Percentiles rank a stretch among this genome's conserved stretches.
Evolutionary conservation across 805 yeast species (phyloP).

Genomic region (Cyberlindnera xishuangbannaensis): DNA sequence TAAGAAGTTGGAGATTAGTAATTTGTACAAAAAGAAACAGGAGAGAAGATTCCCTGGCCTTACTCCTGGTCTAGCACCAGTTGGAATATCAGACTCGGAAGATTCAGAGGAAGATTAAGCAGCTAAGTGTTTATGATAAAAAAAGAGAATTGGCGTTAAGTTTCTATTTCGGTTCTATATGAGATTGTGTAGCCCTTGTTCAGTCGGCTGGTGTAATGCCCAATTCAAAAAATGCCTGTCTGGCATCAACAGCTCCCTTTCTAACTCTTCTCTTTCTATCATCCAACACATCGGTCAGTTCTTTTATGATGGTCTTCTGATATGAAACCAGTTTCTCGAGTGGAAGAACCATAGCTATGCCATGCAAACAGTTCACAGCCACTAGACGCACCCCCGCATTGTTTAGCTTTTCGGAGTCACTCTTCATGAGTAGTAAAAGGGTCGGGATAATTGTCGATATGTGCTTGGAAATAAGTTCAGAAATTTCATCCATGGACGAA

Average conservation of each 20-base stretch:
- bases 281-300: slow-evolving; percentile 51
- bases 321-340: slow-evolving; percentile 43
- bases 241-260: slow-evolving; percentile 67
- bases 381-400: slow-evolving; percentile 47
- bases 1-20: slow-evolving; percentile 24
- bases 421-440: slow-evolving; percentile 32
- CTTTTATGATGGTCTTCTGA: slow-evolving; percentile 36
- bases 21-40: slow-evolving; percentile 26
- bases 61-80: slow-evolving; percentile 85
- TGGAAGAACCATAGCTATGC: slow-evolving; percentile 35
- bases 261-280: slow-evolving; percentile 74
- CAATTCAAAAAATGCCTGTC: slow-evolving; percentile 67
- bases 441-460: slow-evolving; percentile 52
- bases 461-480: slow-evolving; percentile 47
- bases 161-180: no score
- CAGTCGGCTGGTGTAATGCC: slow-evolving; percentile 32
- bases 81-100: slow-evolving; percentile 57
- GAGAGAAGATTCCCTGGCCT: slow-evolving; percentile 48
- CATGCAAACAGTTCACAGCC: slow-evolving; percentile 53
- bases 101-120: slow-evolving; percentile 24
- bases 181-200: slow-evolving; percentile 1
- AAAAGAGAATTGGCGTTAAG: no score
- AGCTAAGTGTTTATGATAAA: no score
- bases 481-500: slow-evolving; percentile 50
- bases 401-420: slow-evolving; percentile 26